Evolutionary conservation across 257 asterid species (phyloP), one percentile per base, ranked within the genome.

Genomic region (Misopates orontium): DNA sequence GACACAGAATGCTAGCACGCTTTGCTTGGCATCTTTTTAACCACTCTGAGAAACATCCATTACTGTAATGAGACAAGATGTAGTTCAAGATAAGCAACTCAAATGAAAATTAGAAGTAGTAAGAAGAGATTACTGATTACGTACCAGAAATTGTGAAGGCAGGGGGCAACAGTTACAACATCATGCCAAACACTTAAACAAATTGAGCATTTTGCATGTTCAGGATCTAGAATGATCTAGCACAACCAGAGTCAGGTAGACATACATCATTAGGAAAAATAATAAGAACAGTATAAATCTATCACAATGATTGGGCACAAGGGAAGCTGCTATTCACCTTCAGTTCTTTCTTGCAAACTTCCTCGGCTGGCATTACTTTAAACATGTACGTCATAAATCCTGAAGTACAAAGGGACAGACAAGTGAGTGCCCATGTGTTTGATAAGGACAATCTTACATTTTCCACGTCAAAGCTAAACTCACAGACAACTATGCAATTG

Each of bases 1-100:
- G 99, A 66, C 99, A 94, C 74, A 81, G 68, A 73, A 90, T 84
- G 45, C 71, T 76, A 66, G 95, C 71, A 74, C 69, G 87, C 74
- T 77, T 94, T 72, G 74, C 76, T 74, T 85, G 96, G 68, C 92
- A 88, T 82, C 90, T 82, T 84, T 85, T 90, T 54, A 94, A 81
- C 97, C 97, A 94, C 89, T 94, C 97, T 55, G 99, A 94, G 84
- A 94, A 94, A 81, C 99, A 94, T 20, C 99, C 97, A 55, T 94
- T 94, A 74, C 99, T 93, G 95, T 36, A 71, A 73, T 21, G 42
- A 76, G 72, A 75, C 52, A 74, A 56, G 54, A 60, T 20, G 20
- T 14, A 53, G 32, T 70, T 23, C 31, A 18, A 55, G 32, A 63
- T 7, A 64, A 22, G 17, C 69, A 12, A 21, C n/a, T 56, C 13